These are phyloP conservation scores for Viola odorata DNA, from an alignment of 345 rosid genomes.

Conservation along the genomic window DNA sequence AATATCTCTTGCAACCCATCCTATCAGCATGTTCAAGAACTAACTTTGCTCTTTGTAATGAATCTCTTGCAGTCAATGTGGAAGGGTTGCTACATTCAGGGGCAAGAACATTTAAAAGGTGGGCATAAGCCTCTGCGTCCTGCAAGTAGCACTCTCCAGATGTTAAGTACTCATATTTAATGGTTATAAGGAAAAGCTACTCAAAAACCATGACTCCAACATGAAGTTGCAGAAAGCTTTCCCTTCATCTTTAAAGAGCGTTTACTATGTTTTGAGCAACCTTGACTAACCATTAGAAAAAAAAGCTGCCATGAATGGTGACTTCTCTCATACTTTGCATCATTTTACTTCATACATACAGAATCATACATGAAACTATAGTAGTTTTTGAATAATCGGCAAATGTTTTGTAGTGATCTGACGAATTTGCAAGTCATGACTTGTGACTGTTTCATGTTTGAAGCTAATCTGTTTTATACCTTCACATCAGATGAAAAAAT, in stretches of 20 bases:
- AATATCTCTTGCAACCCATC: constrained; percentile 97
- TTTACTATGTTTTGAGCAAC: no score
- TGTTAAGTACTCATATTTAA: background rate
- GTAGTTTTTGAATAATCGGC: background rate
- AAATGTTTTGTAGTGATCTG: background rate
- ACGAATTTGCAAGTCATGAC: background rate
- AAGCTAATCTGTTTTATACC: constrained; percentile 33
- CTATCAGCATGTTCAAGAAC: constrained; percentile 95
- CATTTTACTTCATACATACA: no score
- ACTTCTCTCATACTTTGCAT: no score
- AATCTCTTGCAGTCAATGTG: constrained; percentile 43
- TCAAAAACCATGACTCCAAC: no score
- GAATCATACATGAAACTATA: background rate
- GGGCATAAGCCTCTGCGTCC: constrained; percentile 98
- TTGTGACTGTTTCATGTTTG: background rate
- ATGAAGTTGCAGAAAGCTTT: no score
- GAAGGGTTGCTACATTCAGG: constrained; percentile 76
- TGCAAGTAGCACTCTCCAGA: constrained; percentile 24
- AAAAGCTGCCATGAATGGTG: no score
- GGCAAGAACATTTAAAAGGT: constrained; percentile 84
- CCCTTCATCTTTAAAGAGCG: no score
- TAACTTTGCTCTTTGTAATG: constrained; percentile 65
- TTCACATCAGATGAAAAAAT: constrained; percentile 95
- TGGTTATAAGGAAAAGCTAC: no score
- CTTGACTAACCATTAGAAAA: no score